Conservation (phyloP, 805 yeast genomes). For the Metschnikowia noctiluminum region DNA sequence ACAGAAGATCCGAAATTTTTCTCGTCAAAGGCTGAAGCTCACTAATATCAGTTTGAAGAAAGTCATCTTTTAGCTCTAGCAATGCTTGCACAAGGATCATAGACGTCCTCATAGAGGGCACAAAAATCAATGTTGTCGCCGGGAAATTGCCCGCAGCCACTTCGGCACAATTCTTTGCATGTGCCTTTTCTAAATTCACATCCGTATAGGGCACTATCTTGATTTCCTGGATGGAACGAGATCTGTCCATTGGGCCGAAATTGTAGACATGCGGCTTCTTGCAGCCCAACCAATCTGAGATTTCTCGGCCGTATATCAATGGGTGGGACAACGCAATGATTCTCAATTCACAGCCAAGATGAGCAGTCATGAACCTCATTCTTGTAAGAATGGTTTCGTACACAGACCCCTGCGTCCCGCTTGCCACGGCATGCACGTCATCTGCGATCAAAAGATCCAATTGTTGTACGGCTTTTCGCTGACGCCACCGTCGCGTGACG, state of each 20-base stretch:
- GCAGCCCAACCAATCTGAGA: constrained; percentile 86
- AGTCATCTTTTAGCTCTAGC: constrained; percentile 3
- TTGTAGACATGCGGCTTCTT: constrained; percentile 59
- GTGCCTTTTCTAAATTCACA: background rate
- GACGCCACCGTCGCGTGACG: constrained; percentile 79
- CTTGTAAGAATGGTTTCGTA: constrained; percentile 75
- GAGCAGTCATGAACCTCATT: constrained; percentile 65
- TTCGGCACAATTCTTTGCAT: constrained; percentile 3
- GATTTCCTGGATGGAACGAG: constrained; percentile 52
- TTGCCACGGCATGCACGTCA: constrained; percentile 65
- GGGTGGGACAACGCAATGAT: constrained; percentile 70
- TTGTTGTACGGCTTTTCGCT: constrained; percentile 62
- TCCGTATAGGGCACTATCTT: constrained; percentile 43
- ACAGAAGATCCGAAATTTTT: constrained; percentile 6
- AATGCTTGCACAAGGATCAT: constrained; percentile 6
- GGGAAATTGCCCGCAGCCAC: background rate
- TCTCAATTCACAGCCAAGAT: constrained; percentile 53
- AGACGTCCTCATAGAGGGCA: constrained; percentile 45
- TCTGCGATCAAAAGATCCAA: constrained; percentile 71
- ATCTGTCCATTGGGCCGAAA: constrained; percentile 62
- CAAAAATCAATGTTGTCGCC: constrained; percentile 41
- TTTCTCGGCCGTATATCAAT: constrained; percentile 68
- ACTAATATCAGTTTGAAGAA: background rate
- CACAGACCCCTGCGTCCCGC: constrained; percentile 49
- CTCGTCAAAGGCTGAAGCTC: constrained; percentile 1